phyloP scores from a whole-genome alignment of 495 filamentous ascomycete species.

The Hapsidospora chrysogenum region DNA sequence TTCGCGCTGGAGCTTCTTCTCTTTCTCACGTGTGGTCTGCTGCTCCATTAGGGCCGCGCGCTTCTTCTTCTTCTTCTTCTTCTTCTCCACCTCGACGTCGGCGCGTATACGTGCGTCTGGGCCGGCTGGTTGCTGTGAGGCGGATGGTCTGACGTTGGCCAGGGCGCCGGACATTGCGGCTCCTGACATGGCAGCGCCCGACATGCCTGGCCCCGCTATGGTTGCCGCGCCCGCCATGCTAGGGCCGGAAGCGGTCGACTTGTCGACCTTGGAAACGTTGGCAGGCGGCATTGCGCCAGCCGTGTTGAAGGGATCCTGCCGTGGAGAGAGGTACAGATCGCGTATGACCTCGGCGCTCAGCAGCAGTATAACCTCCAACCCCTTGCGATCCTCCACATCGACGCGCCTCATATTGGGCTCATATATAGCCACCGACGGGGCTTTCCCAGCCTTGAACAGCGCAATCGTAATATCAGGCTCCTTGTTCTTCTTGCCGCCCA shows the following conservation, averaged over 20 bases:
- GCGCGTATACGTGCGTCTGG: too few relatives aligned
- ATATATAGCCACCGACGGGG: constrained; percentile 56
- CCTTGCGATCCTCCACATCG: constrained; percentile 89
- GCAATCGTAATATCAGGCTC: constrained; percentile 92
- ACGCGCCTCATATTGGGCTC: constrained; percentile 81
- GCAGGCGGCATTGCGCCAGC: constrained; percentile 17
- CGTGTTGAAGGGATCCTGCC: constrained; percentile 66
- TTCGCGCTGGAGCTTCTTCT: constrained; percentile 27
- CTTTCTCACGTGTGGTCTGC: constrained; percentile 30
- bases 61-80: too few relatives aligned
- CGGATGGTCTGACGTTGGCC: constrained; percentile 4
- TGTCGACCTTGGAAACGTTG: constrained; percentile 2
- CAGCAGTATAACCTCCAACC: constrained; percentile 76
- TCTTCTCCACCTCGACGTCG: too few relatives aligned
- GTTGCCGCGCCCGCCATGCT: too few relatives aligned
- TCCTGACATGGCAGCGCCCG: neutral
- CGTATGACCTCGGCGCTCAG: constrained; percentile 69
- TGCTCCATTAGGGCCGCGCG: constrained; percentile 35
- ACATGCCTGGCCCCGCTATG: neutral
- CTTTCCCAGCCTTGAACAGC: constrained; percentile 43
- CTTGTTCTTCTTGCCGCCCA: constrained; percentile 54
- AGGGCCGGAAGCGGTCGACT: too few relatives aligned
- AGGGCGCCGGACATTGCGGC: constrained; percentile 17
- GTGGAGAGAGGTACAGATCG: constrained; percentile 61
- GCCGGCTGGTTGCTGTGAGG: constrained; percentile 10